These are phyloP conservation scores for Backusella liffmaniae DNA, from an alignment of 192 early-diverging fungal genomes.

Conservation along the genomic window DNA sequence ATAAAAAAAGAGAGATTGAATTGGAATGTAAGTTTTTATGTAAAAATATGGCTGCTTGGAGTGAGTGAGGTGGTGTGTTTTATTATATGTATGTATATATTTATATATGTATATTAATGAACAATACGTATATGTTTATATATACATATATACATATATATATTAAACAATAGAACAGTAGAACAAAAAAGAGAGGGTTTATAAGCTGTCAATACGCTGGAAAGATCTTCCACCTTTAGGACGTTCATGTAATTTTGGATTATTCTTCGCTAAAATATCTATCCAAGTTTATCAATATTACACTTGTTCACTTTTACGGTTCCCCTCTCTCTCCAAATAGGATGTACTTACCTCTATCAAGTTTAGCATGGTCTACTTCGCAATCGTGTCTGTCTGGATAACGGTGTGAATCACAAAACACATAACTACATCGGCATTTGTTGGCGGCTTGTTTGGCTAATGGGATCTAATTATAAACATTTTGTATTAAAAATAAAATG, in stretches of 20 bases:
- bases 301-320: neutral
- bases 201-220: constrained; percentile 57
- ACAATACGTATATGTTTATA: neutral
- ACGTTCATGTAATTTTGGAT: constrained; percentile 71
- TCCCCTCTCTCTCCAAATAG: neutral
- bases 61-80: neutral
- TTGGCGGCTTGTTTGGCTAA: constrained; percentile 76
- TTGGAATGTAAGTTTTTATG: neutral
- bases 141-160: neutral
- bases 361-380: constrained; percentile 71
- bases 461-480: constrained; percentile 49
- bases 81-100: neutral
- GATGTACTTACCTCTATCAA: constrained; percentile 53
- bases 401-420: constrained; percentile 78
- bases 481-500: neutral
- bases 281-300: neutral
- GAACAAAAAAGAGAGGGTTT: neutral
- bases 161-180: neutral
- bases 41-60: neutral
- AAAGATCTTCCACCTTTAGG: constrained; percentile 78
- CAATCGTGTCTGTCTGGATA: constrained; percentile 73
- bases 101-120: neutral
- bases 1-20: neutral
- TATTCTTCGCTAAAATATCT: constrained; percentile 69
- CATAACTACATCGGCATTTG: constrained; percentile 76